Percentiles rank a stretch among this genome's conserved stretches.
Conservation (phyloP, 805 yeast species). For the Suhomyces prunicola region DNA sequence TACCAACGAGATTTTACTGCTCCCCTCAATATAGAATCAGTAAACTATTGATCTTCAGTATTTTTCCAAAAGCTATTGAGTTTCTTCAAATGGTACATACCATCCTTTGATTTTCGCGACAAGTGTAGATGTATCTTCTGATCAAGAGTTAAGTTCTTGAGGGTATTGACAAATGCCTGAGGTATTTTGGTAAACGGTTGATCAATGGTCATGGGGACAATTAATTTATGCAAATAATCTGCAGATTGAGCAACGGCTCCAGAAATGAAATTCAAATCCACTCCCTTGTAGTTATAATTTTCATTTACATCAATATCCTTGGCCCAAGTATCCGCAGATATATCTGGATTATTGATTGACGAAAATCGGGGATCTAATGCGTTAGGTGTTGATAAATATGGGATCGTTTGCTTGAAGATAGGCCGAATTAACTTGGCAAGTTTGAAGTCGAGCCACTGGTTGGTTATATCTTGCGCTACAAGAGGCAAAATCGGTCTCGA, state of each 20-base stretch:
- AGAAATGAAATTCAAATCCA: constrained; percentile 36
- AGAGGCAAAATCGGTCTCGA: constrained; percentile 53
- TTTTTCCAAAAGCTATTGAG: constrained; percentile 16
- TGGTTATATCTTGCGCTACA: constrained; percentile 52
- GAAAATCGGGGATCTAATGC: constrained; percentile 34
- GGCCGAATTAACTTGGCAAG: constrained; percentile 16
- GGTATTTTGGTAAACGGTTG: constrained; percentile 1
- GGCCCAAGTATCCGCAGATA: constrained; percentile 42
- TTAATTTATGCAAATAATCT: constrained; percentile 7
- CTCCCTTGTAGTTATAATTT: constrained; percentile 37
- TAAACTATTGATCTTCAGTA: background rate
- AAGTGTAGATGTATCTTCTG: constrained; percentile 12
- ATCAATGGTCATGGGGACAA: constrained; percentile 5
- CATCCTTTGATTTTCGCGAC: background rate
- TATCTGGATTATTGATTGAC: constrained; percentile 26
- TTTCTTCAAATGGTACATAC: constrained; percentile 8
- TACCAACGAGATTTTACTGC: background rate
- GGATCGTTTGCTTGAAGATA: constrained; percentile 46
- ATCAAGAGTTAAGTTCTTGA: constrained; percentile 12
- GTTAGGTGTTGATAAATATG: constrained; percentile 55
- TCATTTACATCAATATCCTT: constrained; percentile 48
- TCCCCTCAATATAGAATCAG: background rate
- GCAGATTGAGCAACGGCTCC: constrained; percentile 15
- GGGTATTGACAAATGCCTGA: background rate
- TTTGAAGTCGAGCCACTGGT: constrained; percentile 42